A percentile compares a stretch with the other conserved stretches of the same genome.
phyloP scores from a whole-genome alignment of 257 asterid genomes.

The Petunia secreta region DNA sequence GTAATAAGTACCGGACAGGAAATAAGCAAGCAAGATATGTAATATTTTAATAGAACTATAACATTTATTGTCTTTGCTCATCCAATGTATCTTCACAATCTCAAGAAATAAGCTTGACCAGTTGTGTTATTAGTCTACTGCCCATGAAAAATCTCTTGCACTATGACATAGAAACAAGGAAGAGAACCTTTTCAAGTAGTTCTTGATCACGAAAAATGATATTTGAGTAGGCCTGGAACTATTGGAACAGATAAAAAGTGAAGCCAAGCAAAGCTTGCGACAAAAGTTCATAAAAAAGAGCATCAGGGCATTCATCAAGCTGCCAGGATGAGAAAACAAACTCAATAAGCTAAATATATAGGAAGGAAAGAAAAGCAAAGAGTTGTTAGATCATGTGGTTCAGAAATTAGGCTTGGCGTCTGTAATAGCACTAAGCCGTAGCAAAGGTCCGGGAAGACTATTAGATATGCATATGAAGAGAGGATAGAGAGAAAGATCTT shows the following conservation, averaged over 20 bases:
- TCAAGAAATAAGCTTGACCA: constrained; percentile 16
- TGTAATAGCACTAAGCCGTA: not conserved
- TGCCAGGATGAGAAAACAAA: not conserved
- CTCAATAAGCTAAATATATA: constrained; percentile 7
- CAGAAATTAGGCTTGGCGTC: not conserved
- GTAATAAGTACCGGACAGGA: not conserved
- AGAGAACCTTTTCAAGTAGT: constrained; percentile 8
- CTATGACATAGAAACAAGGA: constrained; percentile 7
- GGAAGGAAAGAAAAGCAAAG: not conserved
- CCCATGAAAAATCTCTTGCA: constrained; percentile 2
- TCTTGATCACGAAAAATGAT: constrained; percentile 4
- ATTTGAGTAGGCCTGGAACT: not conserved
- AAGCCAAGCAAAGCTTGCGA: not conserved
- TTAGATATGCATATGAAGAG: not conserved
- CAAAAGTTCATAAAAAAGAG: constrained; percentile 18
- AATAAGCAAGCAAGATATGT: constrained; percentile 16
- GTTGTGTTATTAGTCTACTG: not conserved
- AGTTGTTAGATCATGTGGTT: not conserved
- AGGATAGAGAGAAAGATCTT: not conserved
- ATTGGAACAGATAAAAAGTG: not conserved
- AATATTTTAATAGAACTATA: constrained; percentile 7
- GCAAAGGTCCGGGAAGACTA: not conserved
- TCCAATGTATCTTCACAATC: not conserved
- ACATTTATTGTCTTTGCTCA: not conserved
- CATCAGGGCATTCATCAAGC: not conserved